Conservation (phyloP, 1,284 basidiomycete genomes). For the Ustilago shanxiensis region DNA sequence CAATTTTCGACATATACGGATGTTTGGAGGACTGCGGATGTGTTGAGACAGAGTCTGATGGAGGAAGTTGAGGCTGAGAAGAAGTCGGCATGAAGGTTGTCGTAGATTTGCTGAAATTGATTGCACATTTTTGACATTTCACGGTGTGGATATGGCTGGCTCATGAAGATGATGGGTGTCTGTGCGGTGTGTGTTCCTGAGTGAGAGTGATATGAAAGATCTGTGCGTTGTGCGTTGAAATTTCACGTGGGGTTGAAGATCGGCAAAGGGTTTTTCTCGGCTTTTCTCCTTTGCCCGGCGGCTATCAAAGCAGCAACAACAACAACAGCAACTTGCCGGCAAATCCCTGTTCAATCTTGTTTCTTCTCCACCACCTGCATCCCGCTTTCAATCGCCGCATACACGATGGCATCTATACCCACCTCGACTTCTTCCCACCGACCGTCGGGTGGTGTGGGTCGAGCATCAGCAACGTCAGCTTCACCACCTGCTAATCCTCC, state of each 20-base stretch:
- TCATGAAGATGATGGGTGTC: neutral
- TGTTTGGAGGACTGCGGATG: constrained; percentile 62
- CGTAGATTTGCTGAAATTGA: neutral
- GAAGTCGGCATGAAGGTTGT: too few relatives aligned
- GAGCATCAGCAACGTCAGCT: constrained; percentile 15
- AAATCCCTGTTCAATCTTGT: neutral
- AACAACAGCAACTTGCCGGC: neutral
- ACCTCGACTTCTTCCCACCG: neutral
- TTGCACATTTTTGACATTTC: neutral
- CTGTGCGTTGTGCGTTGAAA: too few relatives aligned
- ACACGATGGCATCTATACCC: constrained; percentile 20
- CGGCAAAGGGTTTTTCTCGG: too few relatives aligned
- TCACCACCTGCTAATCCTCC: constrained; percentile 14
- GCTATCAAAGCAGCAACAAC: neutral
- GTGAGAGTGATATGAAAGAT: too few relatives aligned
- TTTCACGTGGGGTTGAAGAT: neutral
- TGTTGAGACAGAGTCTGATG: constrained; percentile 43
- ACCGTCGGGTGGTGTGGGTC: neutral
- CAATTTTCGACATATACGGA: constrained; percentile 63
- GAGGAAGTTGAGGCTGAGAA: constrained; percentile 34
- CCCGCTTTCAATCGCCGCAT: neutral
- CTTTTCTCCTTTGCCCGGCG: neutral
- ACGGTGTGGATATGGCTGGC: neutral
- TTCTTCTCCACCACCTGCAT: neutral
- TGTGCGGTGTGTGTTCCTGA: too few relatives aligned